A percentile compares a stretch with the other conserved stretches of the same genome.
Evolutionary conservation across 2,329 filamentous ascomycete species (phyloP).

Genomic region (Nemania diffusa): DNA sequence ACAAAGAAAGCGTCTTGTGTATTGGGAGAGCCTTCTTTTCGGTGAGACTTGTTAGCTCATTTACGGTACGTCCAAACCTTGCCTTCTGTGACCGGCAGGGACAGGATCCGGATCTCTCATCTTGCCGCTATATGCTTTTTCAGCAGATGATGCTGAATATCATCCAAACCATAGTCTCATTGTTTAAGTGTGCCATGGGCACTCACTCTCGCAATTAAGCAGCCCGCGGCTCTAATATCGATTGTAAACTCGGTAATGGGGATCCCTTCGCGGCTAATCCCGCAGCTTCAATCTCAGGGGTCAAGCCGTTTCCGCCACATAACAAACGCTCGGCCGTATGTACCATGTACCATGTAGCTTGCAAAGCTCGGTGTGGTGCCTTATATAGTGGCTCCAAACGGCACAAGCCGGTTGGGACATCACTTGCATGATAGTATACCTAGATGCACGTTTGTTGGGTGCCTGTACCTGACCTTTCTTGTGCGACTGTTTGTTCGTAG

Average conservation of each 20-base stretch:
- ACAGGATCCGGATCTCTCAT: neutral
- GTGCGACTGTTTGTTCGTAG: neutral
- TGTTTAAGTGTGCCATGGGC: neutral
- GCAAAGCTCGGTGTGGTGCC: neutral
- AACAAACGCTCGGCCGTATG: slow-evolving; percentile 9
- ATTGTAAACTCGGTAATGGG: neutral
- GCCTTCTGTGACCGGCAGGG: neutral
- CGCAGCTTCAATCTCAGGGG: slow-evolving; percentile 18
- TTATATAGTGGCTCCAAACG: neutral
- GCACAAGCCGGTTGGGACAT: slow-evolving; percentile 9
- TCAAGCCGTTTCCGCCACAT: slow-evolving; percentile 18
- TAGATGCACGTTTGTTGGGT: neutral
- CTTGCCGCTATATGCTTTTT: neutral
- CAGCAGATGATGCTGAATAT: neutral
- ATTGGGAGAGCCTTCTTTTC: neutral
- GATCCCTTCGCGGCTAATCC: slow-evolving; percentile 20
- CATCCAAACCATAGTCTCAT: neutral
- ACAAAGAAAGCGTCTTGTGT: neutral
- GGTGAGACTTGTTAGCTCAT: neutral
- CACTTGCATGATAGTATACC: neutral
- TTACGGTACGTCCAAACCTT: neutral
- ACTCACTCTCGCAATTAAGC: neutral
- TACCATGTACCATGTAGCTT: neutral
- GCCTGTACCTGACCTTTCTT: neutral
- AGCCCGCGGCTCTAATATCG: neutral